Evolutionary conservation across 2,329 filamentous ascomycete genomes (phyloP), one percentile per base, ranked within the genome.

Genomic region (Zopfia rhizophila): DNA sequence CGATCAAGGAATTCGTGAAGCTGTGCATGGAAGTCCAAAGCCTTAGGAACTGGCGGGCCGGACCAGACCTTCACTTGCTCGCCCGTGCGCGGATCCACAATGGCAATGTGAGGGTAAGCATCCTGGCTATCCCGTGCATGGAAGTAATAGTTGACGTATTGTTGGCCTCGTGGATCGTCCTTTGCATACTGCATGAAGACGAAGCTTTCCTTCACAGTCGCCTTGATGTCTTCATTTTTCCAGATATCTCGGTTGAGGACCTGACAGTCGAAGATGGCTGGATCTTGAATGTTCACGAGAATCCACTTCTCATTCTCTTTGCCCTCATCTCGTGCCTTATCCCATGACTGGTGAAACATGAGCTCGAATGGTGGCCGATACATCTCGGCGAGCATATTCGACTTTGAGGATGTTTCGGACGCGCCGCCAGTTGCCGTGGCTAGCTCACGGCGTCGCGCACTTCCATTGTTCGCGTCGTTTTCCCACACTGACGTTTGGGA

Each of bases 1-100:
- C 94, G 85, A 67, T 97, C 94, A n/a, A 99, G 82, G 61, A 99
- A 99, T 72, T 97, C 93, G 64, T 91, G 89, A 2, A 99, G 80
- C 66, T 97, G 90, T 65, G 91, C 90, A 50, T 96, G 83, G 60
- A 99, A 97, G 11, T 97, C 92, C 7, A 82, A 70, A 0, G 91
- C 76, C 27, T 81, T 82, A 1, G 92, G 87, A 41, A 92, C 89
- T 1, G 92, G 90, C 7, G 84, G 81, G 1, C 93, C 92, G 11
- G 89, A 91, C 93, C 94, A 97, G 1, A 92, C 84, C 76, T 99
- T 99, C 69, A 99, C 90, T 72, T 97, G 91, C 74, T 99, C 94
- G 50, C 94, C 94, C 1, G 94, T 99, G 48, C 94, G 83, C 2
- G 94, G 94, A 61, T 99, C 94, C 51, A 99, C 85, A 52, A 99